Percentiles rank a stretch among this genome's conserved stretches.
These are phyloP conservation scores for Mycena olivaceomarginata DNA, from an alignment of 768 basidiomycete species.

Conservation along the genomic window DNA sequence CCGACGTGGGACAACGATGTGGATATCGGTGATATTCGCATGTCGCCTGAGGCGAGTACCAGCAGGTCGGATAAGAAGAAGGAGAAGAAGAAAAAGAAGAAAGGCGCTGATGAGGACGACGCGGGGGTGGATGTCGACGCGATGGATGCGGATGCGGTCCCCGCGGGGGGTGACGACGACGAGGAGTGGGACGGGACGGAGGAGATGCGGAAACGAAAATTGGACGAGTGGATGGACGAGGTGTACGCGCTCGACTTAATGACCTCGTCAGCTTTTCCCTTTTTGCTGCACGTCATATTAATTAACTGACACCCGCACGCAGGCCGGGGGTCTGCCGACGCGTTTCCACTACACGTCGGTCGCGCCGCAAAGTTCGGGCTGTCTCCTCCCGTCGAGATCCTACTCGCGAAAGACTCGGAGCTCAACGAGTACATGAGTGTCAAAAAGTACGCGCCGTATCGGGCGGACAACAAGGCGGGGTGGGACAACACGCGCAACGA, in stretches of 20 bases:
- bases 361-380: conserved; percentile 79
- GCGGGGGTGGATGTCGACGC: conserved; percentile 77
- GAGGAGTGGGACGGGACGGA: conserved; percentile 94
- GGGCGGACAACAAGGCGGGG: conserved; percentile 68
- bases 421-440: conserved; percentile 94
- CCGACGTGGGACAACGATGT: conserved; percentile 96
- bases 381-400: conserved; percentile 88
- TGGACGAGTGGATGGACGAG: conserved; percentile 94
- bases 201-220: conserved; percentile 88
- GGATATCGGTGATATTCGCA: conserved; percentile 81
- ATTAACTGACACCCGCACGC: conserved; percentile 30
- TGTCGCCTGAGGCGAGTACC: conserved; percentile 56
- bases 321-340: conserved; percentile 94
- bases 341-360: conserved; percentile 94
- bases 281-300: conserved; percentile 8
- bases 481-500: conserved; percentile 82
- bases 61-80: conserved; percentile 71
- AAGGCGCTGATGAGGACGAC: conserved; percentile 63
- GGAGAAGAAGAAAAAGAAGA: conserved; percentile 59
- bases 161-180: conserved; percentile 65
- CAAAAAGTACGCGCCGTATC: conserved; percentile 95
- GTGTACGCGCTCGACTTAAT: conserved; percentile 94
- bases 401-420: conserved; percentile 94
- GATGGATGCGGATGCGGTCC: conserved; percentile 66
- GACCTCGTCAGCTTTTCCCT: conserved; percentile 83